phyloP scores from a whole-genome alignment of 345 rosid genomes.

The Iberis pinnata region DNA sequence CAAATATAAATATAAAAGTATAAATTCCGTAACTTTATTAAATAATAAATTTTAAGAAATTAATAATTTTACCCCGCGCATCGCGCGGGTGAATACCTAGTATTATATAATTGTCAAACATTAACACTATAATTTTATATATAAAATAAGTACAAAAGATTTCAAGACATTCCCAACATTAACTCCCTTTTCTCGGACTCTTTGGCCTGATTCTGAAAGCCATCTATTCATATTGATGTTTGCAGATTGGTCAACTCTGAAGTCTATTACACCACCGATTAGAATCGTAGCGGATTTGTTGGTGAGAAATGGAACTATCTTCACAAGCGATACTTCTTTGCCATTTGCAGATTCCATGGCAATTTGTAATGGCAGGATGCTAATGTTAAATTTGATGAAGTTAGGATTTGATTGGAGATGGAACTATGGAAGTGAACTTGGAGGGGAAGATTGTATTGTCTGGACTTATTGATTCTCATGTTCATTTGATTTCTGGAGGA shows the following conservation, averaged over 20 bases:
- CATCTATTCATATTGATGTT: neutral
- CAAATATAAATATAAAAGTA: too few relatives aligned
- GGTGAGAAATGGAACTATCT: slow-evolving; percentile 61
- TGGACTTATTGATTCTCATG: slow-evolving; percentile 93
- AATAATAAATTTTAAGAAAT: too few relatives aligned
- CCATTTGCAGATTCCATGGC: slow-evolving; percentile 81
- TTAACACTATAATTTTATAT: too few relatives aligned
- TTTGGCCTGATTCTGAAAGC: slow-evolving; percentile 1
- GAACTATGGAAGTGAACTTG: slow-evolving; percentile 53
- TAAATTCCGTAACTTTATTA: too few relatives aligned
- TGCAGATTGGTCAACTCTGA: slow-evolving; percentile 49
- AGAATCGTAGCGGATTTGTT: slow-evolving; percentile 50
- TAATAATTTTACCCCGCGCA: too few relatives aligned
- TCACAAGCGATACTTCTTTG: slow-evolving; percentile 59
- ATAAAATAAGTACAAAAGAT: too few relatives aligned
- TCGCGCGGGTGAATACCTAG: too few relatives aligned
- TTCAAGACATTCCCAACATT: too few relatives aligned
- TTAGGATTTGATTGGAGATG: slow-evolving; percentile 54
- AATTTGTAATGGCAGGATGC: slow-evolving; percentile 55
- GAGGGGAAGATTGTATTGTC: slow-evolving; percentile 78
- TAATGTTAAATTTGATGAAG: slow-evolving; percentile 33
- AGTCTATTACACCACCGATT: slow-evolving; percentile 27
- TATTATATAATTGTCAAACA: too few relatives aligned
- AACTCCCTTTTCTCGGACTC: neutral
- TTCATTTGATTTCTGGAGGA: slow-evolving; percentile 66